Evolutionary conservation across 495 filamentous ascomycete genomes (phyloP), one percentile per base, ranked within the genome.

Genomic region (Hyaloscypha variabilis): DNA sequence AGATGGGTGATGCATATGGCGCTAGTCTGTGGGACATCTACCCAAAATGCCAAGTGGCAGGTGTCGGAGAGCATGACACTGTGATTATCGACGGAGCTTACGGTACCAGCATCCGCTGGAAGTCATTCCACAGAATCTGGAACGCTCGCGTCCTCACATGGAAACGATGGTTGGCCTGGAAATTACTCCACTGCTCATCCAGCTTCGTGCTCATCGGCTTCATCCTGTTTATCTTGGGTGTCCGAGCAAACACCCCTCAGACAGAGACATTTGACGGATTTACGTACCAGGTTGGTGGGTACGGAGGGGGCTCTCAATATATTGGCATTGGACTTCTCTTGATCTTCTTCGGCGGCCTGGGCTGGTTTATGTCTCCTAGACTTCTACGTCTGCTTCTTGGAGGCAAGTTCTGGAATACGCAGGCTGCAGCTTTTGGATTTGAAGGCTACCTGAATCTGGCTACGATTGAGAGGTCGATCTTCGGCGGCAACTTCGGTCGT

Each of bases 1-100:
- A 23, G 3, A 29, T 58, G 23, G 51, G 50, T 8, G 66, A 68
- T 58, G 55, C 52, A 6, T 68, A 28, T 13, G 65, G 64, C 26
- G 64, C 66, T 11, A 69, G 72, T 14, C 76, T 82, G 11, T 83
- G 79, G 81, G 79, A 83, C 62, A 79, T 83, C 55, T 67, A 76
- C 28, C 81, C 81, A 14, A 42, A 25, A 0, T 73, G 66, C 59
- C 77, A 79, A 62, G 65, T 81, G 39, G 68, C 76, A 21, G 79
- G 77, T 11, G 68, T 81, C n/a, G 74, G 73, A n/a, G 55, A 74
- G 13, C 65, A 77, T 63, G 68, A 77, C 56, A 80, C 77, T 2
- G 67, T 80, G 24, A 73, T 81, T 39, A 54, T 82, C 24, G 75
- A 82, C 64, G 79, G 76, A 36, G 71, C 72, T 31, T 63, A 54